Percentiles rank a stretch among this genome's conserved stretches.
phyloP scores from a whole-genome alignment of 495 filamentous ascomycete genomes.

The Lepraria neglecta region DNA sequence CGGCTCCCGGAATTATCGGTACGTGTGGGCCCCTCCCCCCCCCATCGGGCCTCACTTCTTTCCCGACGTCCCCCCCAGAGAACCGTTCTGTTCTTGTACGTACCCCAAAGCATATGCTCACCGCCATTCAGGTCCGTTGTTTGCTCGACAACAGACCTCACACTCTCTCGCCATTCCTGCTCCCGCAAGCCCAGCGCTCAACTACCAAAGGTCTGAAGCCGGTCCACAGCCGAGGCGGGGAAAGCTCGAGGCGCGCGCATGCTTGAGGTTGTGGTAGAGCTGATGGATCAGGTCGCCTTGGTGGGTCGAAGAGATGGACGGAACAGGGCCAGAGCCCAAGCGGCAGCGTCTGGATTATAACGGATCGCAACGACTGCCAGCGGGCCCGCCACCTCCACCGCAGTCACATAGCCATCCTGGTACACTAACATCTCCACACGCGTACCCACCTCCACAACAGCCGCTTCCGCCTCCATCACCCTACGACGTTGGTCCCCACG shows the following conservation, averaged over 20 bases:
- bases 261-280: constrained; percentile 17
- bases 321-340: constrained; percentile 26
- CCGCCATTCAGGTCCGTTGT: neutral
- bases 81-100: neutral
- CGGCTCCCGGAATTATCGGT: neutral
- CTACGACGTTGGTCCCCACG: constrained; percentile 24
- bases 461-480: constrained; percentile 25
- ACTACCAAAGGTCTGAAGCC: neutral
- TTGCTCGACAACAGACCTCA: neutral
- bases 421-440: constrained; percentile 22
- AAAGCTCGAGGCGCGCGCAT: constrained; percentile 9
- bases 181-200: constrained; percentile 10
- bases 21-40: neutral
- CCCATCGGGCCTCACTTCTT: neutral
- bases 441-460: constrained; percentile 22
- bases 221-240: constrained; percentile 11
- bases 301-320: constrained; percentile 28
- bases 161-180: neutral
- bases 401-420: constrained; percentile 20
- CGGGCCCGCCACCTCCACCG: constrained; percentile 22
- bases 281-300: constrained; percentile 22
- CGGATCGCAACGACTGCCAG: constrained; percentile 26
- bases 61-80: neutral
- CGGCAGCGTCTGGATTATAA: constrained; percentile 27
- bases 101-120: constrained; percentile 9